Evolutionary conservation across 495 filamentous ascomycete species (phyloP), one percentile per base, ranked within the genome.

Genomic region (Aspergillus heteromorphus): DNA sequence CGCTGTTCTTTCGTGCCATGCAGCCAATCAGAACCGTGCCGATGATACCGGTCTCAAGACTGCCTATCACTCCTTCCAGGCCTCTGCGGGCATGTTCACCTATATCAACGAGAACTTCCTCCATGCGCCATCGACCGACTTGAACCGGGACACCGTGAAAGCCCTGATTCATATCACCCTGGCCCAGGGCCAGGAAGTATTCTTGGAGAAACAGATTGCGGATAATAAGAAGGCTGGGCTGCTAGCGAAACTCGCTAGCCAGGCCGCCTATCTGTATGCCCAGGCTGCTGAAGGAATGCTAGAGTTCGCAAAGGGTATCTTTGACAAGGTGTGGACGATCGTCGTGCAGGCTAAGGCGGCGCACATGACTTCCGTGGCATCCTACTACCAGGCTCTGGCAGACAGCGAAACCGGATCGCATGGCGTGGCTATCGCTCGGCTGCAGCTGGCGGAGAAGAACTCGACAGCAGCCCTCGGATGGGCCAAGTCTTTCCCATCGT

Each of bases 101-200:
- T 98, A 98, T 63, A 97, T 98, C 75, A 98, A 97, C 69, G 92
- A 97, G 73, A 97, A 98, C 72, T 98, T 98, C 71, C 75, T 97
- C 38, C 95, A 98, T 65, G 93, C 93, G 30, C 93, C 93, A 3
- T 96, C 91, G 9, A 93, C 88, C 21, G 93, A 98, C 64, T 73
- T 98, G 30, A 96, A 92, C 67, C 79, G 92, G 55, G 91, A 97
- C 14, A 97, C 93, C 2, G 89, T 98, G 55, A 96, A 96, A 72
- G 91, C 91, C 1, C 69, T 98, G 55, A 97, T 98, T 65, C 82
- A 83, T 48, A 82, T 97, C 54, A 97, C 91, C 78, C 79, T 98
- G 36, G 95, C 92, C 7, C 93, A 98, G 71, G 92, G 86, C 0
- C 93, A 98, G 66, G 93, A 98, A 67, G 89, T 97, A 1, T 97